Percentiles rank a stretch among this genome's conserved stretches.
Evolutionary conservation across 306 rosid species (phyloP).

Genomic region (Quercus parvula): DNA sequence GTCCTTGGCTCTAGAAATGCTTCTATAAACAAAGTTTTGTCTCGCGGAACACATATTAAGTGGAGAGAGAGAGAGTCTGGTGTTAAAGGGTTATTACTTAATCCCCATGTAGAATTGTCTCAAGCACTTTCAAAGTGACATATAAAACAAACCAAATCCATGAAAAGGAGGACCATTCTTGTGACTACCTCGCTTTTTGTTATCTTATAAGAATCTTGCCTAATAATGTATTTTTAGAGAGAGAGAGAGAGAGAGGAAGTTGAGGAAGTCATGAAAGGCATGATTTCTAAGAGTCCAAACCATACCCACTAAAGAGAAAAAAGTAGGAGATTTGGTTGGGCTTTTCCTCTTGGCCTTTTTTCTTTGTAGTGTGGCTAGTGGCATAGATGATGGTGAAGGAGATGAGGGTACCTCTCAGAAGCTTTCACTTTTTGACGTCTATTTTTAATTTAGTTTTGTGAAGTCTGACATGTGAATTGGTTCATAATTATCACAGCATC

Average conservation of each 20-base stretch:
- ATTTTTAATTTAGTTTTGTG: neutral
- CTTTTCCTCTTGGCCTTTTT: slow-evolving; percentile 21
- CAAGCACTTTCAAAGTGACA: slow-evolving; percentile 25
- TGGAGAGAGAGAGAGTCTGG: slow-evolving; percentile 8
- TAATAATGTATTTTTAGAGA: slow-evolving; percentile 22
- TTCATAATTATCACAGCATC: neutral
- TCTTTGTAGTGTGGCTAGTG: slow-evolving; percentile 28
- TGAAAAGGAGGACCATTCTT: slow-evolving; percentile 39
- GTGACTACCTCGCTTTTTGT: slow-evolving; percentile 45
- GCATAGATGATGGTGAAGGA: slow-evolving; percentile 26
- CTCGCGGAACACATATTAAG: neutral
- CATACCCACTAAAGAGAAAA: slow-evolving; percentile 37
- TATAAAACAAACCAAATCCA: slow-evolving; percentile 27
- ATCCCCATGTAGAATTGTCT: slow-evolving; percentile 48
- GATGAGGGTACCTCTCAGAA: slow-evolving; percentile 14
- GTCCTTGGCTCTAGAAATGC: slow-evolving; percentile 10
- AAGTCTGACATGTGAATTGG: neutral
- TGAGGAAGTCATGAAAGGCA: slow-evolving; percentile 33
- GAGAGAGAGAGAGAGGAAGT: neutral
- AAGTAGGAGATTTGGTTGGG: slow-evolving; percentile 28
- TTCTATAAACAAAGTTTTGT: neutral
- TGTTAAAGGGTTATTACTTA: slow-evolving; percentile 24
- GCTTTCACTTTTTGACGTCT: slow-evolving; percentile 25
- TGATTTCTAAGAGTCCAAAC: slow-evolving; percentile 45
- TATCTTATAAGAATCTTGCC: slow-evolving; percentile 47